Evolutionary conservation across 2,329 filamentous ascomycete genomes (phyloP).

Genomic region (Aureobasidium sp.): DNA sequence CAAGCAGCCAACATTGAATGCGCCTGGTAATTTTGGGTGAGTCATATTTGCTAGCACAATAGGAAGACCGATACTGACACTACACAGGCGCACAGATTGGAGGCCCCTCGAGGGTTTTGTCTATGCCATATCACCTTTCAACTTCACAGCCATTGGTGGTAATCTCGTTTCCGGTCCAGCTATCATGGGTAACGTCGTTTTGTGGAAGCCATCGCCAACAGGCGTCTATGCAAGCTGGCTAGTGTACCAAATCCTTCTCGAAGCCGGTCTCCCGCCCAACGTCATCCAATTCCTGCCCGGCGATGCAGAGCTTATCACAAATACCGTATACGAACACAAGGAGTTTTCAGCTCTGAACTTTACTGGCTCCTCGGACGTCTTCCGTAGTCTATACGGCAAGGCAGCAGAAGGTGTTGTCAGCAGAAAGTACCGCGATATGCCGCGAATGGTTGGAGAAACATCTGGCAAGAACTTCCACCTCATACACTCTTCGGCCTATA

Average conservation of each 20-base stretch:
- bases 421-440: conserved; percentile 31
- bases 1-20: conserved; percentile 29
- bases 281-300: conserved; percentile 35
- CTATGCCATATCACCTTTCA: conserved; percentile 36
- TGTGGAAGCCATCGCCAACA: conserved; percentile 35
- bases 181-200: conserved; percentile 34
- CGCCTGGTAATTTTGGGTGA: conserved; percentile 15
- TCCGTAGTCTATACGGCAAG: conserved; percentile 27
- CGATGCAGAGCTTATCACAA: conserved; percentile 31
- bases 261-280: conserved; percentile 33
- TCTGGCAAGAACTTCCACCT: conserved; percentile 48
- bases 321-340: conserved; percentile 27
- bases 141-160: conserved; percentile 36
- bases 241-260: conserved; percentile 33
- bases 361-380: conserved; percentile 34
- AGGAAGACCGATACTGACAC: neutral
- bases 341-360: conserved; percentile 34
- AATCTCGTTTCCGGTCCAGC: conserved; percentile 31
- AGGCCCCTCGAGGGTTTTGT: conserved; percentile 37
- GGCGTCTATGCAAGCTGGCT: conserved; percentile 30
- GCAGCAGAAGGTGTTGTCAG: conserved; percentile 26
- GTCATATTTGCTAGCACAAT: neutral
- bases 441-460: conserved; percentile 44
- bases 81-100: conserved; percentile 26
- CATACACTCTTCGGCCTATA: conserved; percentile 40